Evolutionary conservation across 2,329 filamentous ascomycete species (phyloP).

Genomic region (Sclerotinia trifoliorum): DNA sequence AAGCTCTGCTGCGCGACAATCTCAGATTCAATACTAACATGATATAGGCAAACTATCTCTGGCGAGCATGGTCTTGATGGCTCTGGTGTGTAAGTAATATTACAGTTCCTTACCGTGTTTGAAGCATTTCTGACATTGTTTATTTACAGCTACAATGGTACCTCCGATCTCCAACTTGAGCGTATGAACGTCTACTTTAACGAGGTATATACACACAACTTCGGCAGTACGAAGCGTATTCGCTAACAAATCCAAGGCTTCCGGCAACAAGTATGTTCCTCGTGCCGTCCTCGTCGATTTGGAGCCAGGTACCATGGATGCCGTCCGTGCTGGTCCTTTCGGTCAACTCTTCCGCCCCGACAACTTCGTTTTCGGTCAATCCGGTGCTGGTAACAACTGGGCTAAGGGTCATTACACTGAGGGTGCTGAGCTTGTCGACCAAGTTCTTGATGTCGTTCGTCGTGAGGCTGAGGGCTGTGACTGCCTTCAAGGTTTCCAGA

Average conservation of each 20-base stretch:
- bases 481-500: constrained; percentile 99
- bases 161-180: constrained; percentile 98
- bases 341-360: constrained; percentile 99
- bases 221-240: neutral
- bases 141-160: constrained; percentile 80
- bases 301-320: constrained; percentile 99
- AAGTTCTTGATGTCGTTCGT: constrained; percentile 97
- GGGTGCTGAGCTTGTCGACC: constrained; percentile 97
- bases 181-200: constrained; percentile 99
- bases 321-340: constrained; percentile 95
- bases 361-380: constrained; percentile 99
- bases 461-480: constrained; percentile 98
- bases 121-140: constrained; percentile 38
- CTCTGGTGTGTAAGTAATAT: constrained; percentile 78
- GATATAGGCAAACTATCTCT: constrained; percentile 71
- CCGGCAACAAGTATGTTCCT: constrained; percentile 98
- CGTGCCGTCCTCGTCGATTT: constrained; percentile 99
- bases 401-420: constrained; percentile 99
- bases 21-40: constrained; percentile 42
- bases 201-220: constrained; percentile 56
- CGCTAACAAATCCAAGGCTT: constrained; percentile 60
- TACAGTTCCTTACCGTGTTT: neutral
- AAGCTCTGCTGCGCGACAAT: constrained; percentile 38
- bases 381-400: constrained; percentile 99
- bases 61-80: constrained; percentile 96